Percentiles rank a stretch among this genome's conserved stretches.
Conservation (phyloP, 2,329 filamentous ascomycete species). For the Xylariaceae sp. region DNA sequence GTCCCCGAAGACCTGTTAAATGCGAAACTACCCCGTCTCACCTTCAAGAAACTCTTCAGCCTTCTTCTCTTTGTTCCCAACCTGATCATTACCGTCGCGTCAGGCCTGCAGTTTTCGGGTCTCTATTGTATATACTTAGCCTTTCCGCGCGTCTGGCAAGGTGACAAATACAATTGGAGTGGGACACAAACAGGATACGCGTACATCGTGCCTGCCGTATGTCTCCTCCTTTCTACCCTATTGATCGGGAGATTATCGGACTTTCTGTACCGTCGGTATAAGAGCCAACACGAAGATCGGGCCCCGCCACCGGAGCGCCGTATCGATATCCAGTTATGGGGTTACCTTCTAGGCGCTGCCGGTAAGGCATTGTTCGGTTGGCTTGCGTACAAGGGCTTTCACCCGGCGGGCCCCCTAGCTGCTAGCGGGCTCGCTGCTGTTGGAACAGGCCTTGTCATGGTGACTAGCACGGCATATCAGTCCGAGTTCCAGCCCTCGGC, state of each 20-base stretch:
- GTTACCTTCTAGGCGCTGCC: constrained; percentile 34
- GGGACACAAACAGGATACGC: constrained; percentile 13
- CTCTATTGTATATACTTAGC: constrained; percentile 13
- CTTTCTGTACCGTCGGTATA: constrained; percentile 22
- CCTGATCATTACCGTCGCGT: constrained; percentile 11
- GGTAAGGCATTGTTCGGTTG: constrained; percentile 41
- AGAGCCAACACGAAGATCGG: constrained; percentile 20
- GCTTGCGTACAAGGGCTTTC: constrained; percentile 30
- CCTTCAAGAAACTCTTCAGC: constrained; percentile 7
- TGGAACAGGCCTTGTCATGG: constrained; percentile 40
- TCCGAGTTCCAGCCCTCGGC: constrained; percentile 38
- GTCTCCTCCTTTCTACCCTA: constrained; percentile 17
- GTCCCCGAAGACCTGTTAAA: constrained; percentile 9
- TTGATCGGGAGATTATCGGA: constrained; percentile 37
- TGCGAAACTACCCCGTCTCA: constrained; percentile 9
- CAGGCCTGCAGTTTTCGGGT: constrained; percentile 10
- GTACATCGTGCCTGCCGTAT: constrained; percentile 8
- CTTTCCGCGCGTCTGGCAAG: constrained; percentile 13
- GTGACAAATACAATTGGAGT: constrained; percentile 8
- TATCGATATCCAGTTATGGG: constrained; percentile 37
- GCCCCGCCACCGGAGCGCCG: constrained; percentile 34
- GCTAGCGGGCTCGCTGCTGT: constrained; percentile 30
- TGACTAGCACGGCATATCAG: constrained; percentile 39
- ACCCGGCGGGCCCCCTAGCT: constrained; percentile 28
- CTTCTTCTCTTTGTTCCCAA: constrained; percentile 22